These are phyloP conservation scores for Yarrowia sp. DNA, from an alignment of 805 yeast genomes.

Conservation along the genomic window DNA sequence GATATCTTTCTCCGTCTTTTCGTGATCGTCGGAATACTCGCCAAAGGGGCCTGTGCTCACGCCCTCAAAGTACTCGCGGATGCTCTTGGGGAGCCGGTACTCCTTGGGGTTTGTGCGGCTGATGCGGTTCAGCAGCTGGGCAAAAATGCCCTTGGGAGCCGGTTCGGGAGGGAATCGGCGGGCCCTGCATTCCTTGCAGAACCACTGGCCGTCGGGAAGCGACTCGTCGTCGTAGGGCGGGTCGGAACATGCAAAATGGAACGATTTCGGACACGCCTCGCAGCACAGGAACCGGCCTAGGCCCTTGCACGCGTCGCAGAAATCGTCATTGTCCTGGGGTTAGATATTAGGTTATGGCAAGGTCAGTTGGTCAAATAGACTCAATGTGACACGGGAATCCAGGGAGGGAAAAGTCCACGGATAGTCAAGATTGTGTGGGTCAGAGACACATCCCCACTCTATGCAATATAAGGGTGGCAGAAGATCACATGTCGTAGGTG, in stretches of 20 bases:
- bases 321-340: conserved; percentile 74
- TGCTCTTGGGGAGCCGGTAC: conserved; percentile 68
- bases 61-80: conserved; percentile 75
- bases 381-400: background rate
- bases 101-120: conserved; percentile 70
- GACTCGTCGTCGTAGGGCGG: conserved; percentile 82
- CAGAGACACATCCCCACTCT: no score
- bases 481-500: no score
- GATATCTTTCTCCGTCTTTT: conserved; percentile 54
- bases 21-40: conserved; percentile 72
- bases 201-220: conserved; percentile 90
- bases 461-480: no score
- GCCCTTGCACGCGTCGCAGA: conserved; percentile 88
- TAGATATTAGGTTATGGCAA: conserved; percentile 27
- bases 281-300: conserved; percentile 91
- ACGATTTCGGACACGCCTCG: conserved; percentile 89
- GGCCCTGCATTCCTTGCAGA: conserved; percentile 75
- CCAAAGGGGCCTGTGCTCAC: conserved; percentile 73
- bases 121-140: conserved; percentile 64
- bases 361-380: background rate
- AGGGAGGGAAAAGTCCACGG: background rate
- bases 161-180: conserved; percentile 53
- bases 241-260: conserved; percentile 88
- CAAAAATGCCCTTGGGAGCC: conserved; percentile 55
- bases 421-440: no score